Evolutionary conservation across 805 yeast genomes (phyloP), one percentile per base, ranked within the genome.

Genomic region (Hanseniaspora vineae): DNA sequence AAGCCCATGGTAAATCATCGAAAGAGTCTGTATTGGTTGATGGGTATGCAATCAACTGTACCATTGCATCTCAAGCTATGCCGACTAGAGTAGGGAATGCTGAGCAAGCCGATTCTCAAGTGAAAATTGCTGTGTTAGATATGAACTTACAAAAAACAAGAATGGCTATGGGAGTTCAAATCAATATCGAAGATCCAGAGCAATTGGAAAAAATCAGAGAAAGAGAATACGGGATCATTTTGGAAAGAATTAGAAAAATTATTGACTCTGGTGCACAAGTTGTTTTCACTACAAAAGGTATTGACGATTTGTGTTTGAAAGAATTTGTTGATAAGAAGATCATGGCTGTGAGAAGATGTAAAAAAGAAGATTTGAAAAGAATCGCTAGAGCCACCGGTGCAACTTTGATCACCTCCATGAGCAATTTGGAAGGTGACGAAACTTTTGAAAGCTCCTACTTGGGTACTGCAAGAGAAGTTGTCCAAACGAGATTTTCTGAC

Each of bases 371-470:
- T 66, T 74, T 92, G 58, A 79, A 95, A 64, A 81, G 98, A 71
- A 90, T 92, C 56, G 97, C 98, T 6, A 77, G 95, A 60, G 97
- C 98, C 42, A 88, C 97, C 1, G 99, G 99, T 50, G 99, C 96
- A 39, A 85, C 96, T 3, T 70, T 92, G 59, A 73, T 94, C 45
- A 72, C 84, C 47, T 81, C 84, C 54, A 77, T 92, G 79, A 82
- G 96, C 48, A 92, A 92, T 61, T 75, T 94, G 66, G 97, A 92
- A 66, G 96, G 97, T 55, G 96, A 89, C 49, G 97, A 88, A 67
- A 83, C 86, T 29, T 89, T 85, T 61, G 97, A 88, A 66, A 54
- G 87, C 2, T 73, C 84, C 47, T 84, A 80, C 64, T 71, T 92
- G 57, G 99, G 99, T 52, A 68, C 74, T 47, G 97, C 98, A 47